Percentiles rank a stretch among this genome's conserved stretches.
Evolutionary conservation across 305 asterid genomes (phyloP).

Genomic region (Solanum hybrid): DNA sequence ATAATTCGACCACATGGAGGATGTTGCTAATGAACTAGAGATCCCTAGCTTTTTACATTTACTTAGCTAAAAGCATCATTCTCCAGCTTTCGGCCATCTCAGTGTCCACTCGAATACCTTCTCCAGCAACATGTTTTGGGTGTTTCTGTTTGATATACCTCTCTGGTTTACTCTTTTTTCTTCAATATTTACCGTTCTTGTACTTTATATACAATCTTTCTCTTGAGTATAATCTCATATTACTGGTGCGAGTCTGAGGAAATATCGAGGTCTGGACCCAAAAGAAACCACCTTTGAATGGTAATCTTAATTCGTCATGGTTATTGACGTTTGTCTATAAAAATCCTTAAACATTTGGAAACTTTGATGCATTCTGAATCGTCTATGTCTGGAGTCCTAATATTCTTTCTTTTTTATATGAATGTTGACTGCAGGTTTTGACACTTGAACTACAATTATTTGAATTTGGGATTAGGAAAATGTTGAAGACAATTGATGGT

Average conservation of each 20-base stretch:
- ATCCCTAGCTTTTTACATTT: background rate
- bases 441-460: background rate
- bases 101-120: background rate
- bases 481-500: background rate
- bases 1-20: background rate
- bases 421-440: background rate
- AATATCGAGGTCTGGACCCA: background rate
- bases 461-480: background rate
- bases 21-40: background rate
- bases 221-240: too few relatives aligned
- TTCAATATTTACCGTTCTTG: background rate
- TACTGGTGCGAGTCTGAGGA: background rate
- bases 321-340: background rate
- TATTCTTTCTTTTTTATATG: background rate
- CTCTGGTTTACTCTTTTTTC: background rate
- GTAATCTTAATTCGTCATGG: background rate
- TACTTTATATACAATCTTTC: background rate
- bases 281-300: background rate
- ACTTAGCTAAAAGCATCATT: background rate
- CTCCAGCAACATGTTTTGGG: background rate
- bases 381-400: background rate
- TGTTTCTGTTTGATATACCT: background rate
- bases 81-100: background rate
- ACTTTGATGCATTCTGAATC: background rate
- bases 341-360: background rate